Percentiles rank a stretch among this genome's conserved stretches.
phyloP scores from a whole-genome alignment of 176 grass and related monocot species.

The Tillandsia leiboldiana region DNA sequence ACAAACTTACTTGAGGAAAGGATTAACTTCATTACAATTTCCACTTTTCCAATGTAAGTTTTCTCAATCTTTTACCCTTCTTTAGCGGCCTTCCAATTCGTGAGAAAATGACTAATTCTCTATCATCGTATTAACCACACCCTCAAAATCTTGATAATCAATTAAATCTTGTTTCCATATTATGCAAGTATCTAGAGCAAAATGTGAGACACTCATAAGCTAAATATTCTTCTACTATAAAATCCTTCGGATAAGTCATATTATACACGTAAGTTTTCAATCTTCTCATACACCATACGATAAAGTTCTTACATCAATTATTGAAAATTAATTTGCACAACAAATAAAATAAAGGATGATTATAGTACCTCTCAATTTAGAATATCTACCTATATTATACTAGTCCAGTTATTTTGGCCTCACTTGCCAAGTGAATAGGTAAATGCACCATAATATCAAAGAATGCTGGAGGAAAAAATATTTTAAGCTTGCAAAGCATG shows the following conservation, averaged over 20 bases:
- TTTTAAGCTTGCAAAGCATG: not conserved
- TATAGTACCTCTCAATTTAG: not conserved
- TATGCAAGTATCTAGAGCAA: not conserved
- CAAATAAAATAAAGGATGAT: not conserved
- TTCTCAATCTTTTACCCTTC: no score
- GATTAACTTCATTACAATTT: no score
- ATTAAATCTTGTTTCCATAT: not conserved
- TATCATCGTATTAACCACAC: no score
- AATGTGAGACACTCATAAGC: not conserved
- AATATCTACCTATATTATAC: not conserved
- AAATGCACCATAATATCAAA: not conserved
- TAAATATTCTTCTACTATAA: not conserved
- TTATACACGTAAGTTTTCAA: not conserved
- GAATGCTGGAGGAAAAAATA: not conserved
- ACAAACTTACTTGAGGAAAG: no score
- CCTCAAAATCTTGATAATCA: not conserved
- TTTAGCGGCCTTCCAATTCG: no score
- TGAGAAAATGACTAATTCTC: no score
- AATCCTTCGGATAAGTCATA: not conserved
- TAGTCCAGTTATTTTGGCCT: no score
- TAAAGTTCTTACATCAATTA: not conserved
- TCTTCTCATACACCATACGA: not conserved
- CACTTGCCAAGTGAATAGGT: no score
- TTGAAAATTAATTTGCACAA: not conserved
- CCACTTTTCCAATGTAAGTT: no score